Evolutionary conservation across 495 filamentous ascomycete genomes (phyloP), one percentile per base, ranked within the genome.

Genomic region (Lasiosphaeria hispida): DNA sequence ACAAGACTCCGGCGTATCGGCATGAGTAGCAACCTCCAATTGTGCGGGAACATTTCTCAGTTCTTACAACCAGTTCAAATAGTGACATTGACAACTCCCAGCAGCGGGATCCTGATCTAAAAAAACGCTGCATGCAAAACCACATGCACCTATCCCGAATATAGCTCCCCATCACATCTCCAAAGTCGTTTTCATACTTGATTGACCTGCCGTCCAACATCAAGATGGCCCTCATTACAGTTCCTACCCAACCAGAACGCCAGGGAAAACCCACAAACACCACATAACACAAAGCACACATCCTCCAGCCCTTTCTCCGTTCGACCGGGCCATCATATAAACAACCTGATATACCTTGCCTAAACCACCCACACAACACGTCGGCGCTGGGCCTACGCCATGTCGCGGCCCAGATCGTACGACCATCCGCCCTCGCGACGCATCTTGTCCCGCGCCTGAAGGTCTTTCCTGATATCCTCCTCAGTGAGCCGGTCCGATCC

Each of bases 401-500:
- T 69, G 40, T 77, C 72, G 56, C 72, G 67, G 23, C 75, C 64
- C 64, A 80, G 66, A 48, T 82, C 82, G 64, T 87, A 92, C 39
- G 79, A 86, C 94, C 94, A 98, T 0, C 88, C 90, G 0, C 94
- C 93, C 56, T 96, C 89, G 59, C 87, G 77, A 19, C 86, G 81
- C 73, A 97, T 77, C 64, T 86, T 85, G 70, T 93, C 87, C 61
- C 92, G 82, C 49, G 87, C 91, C 53, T 88, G 88, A 53, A 86
- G 69, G 75, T 99, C 93, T 60, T 80, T 85, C 41, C 84, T 75
- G 59, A 95, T 87, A 66, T 91, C 94, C 53, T 96, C 94, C 63
- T 92, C 87, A 5, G 92, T 97, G 66, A 99, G 74, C 56, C 85
- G 80, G 75, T 99, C 94, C n/a, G 85, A 72, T 10, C 88, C 86